Percentiles rank a stretch among this genome's conserved stretches.
phyloP scores from a whole-genome alignment of 495 filamentous ascomycete genomes.

The Penicillium soppii region DNA sequence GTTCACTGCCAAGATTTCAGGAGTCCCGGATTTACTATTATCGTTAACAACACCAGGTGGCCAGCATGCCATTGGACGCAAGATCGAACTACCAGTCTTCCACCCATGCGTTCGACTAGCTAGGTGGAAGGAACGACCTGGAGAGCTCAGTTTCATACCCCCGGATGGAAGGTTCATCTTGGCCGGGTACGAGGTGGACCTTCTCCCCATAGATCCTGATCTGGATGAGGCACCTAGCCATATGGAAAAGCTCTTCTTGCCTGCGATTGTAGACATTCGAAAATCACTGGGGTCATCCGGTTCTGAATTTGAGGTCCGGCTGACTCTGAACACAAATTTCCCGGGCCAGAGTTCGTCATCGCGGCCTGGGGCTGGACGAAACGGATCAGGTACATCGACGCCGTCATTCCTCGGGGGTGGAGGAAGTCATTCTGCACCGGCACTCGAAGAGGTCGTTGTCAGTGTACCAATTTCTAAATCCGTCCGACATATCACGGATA shows the following conservation, averaged over 20 bases:
- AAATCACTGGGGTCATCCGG: slow-evolving; percentile 71
- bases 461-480: slow-evolving; percentile 76
- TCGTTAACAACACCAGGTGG: slow-evolving; percentile 76
- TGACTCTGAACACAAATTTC: slow-evolving; percentile 68
- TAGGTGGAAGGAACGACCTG: slow-evolving; percentile 81
- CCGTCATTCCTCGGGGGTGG: slow-evolving; percentile 61
- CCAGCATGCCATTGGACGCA: slow-evolving; percentile 65
- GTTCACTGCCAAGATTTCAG: slow-evolving; percentile 92
- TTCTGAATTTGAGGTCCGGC: slow-evolving; percentile 84
- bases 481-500: slow-evolving; percentile 84
- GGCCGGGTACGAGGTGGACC: slow-evolving; percentile 90
- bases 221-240: slow-evolving; percentile 46
- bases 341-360: slow-evolving; percentile 38
- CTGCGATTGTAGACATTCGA: slow-evolving; percentile 76
- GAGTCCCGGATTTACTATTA: slow-evolving; percentile 84
- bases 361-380: slow-evolving; percentile 31
- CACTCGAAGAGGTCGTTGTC: slow-evolving; percentile 77
- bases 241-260: slow-evolving; percentile 71
- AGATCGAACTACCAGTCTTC: slow-evolving; percentile 89
- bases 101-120: slow-evolving; percentile 90
- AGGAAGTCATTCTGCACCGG: slow-evolving; percentile 50
- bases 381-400: slow-evolving; percentile 54
- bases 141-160: slow-evolving; percentile 90
- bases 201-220: slow-evolving; percentile 63
- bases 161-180: slow-evolving; percentile 95